phyloP scores from a whole-genome alignment of 202 grass and related monocot genomes.

The Schoenoplectus triqueter region DNA sequence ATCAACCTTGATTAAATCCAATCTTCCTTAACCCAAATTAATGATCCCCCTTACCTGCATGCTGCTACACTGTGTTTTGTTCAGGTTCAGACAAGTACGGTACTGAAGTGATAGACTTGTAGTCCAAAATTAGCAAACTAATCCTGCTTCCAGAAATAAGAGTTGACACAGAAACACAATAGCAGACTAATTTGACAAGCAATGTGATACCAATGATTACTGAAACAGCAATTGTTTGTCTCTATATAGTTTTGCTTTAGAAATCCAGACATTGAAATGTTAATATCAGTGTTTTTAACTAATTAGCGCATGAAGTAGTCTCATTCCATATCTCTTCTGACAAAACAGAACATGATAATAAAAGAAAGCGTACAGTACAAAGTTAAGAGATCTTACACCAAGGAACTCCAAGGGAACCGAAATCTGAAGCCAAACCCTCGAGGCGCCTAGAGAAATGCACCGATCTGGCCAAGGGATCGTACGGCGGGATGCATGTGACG shows the following conservation, averaged over 20 bases:
- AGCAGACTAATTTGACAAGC: background rate
- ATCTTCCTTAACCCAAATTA: background rate
- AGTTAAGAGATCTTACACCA: conserved; percentile 69
- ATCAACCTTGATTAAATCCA: background rate
- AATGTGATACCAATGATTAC: background rate
- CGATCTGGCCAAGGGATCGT: conserved; percentile 48
- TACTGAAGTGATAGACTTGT: background rate
- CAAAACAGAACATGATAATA: background rate
- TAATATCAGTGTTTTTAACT: conserved; percentile 3
- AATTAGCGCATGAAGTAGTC: background rate
- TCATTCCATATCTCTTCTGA: background rate
- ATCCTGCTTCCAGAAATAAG: background rate
- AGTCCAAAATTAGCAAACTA: background rate
- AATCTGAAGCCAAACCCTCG: conserved; percentile 72
- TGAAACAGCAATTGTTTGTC: background rate
- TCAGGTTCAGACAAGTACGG: background rate
- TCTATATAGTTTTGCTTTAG: background rate
- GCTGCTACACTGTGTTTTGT: conserved; percentile 5
- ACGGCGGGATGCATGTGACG: conserved; percentile 40
- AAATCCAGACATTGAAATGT: background rate
- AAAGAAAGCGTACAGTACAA: background rate
- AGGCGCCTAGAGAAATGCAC: conserved; percentile 50
- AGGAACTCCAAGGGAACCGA: conserved; percentile 83
- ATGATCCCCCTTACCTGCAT: conserved; percentile 1
- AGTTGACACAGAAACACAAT: background rate